Percentiles rank a stretch among this genome's conserved stretches.
Conservation (phyloP, 1,284 basidiomycete genomes). For the Leccinum solheimii region DNA sequence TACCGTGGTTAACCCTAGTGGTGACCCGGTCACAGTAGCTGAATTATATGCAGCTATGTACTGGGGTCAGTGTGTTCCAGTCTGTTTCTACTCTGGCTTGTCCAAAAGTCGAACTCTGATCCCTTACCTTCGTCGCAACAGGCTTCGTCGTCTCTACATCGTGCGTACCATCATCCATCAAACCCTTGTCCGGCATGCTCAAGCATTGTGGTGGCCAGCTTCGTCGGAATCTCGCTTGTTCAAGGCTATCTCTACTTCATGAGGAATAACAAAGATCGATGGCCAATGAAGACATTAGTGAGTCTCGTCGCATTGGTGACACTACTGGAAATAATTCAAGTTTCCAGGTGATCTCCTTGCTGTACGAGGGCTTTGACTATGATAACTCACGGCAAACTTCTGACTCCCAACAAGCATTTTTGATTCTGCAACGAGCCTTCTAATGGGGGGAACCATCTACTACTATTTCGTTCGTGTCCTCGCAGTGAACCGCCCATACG, state of each 20-base stretch:
- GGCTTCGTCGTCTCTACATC: constrained; percentile 24
- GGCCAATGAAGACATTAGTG: constrained; percentile 18
- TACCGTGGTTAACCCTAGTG: constrained; percentile 6
- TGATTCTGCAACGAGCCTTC: constrained; percentile 21
- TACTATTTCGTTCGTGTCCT: constrained; percentile 20
- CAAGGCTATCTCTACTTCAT: constrained; percentile 26
- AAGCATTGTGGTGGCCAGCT: constrained; percentile 2
- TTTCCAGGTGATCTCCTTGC: constrained; percentile 17
- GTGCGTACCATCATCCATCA: constrained; percentile 8
- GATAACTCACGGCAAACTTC: background rate
- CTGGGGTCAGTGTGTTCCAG: constrained; percentile 17
- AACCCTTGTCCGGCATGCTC: background rate
- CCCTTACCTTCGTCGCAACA: background rate
- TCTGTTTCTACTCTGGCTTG: background rate
- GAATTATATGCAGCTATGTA: constrained; percentile 22
- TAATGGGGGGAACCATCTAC: constrained; percentile 22
- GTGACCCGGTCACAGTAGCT: constrained; percentile 4
- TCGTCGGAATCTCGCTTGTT: constrained; percentile 26
- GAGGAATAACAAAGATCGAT: constrained; percentile 17
- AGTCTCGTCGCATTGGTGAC: background rate
- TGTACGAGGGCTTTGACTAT: constrained; percentile 12
- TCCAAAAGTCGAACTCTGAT: background rate
- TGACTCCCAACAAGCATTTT: constrained; percentile 16
- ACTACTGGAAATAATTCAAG: background rate
- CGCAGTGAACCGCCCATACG: background rate